Evolutionary conservation across 371 early-diverging fungal genomes (phyloP), one percentile per base, ranked within the genome.

Genomic region (Rhizopus sp.): DNA sequence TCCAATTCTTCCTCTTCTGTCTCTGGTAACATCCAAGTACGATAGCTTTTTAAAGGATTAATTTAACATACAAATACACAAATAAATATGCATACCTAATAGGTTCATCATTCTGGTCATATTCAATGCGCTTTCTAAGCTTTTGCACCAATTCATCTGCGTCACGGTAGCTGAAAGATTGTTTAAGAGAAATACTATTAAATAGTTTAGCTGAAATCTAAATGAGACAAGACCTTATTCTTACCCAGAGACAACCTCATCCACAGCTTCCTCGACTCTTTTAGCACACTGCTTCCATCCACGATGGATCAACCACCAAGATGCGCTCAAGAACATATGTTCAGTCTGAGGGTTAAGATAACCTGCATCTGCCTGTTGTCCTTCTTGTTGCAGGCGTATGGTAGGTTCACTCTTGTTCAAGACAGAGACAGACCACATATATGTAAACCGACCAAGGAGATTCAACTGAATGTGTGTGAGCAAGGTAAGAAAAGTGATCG

Each of bases 241-340:
- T 64, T 77, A 91, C 93, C 78, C 63, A 50, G 84, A 83, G 50
- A 93, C 53, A 9, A 82, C 69, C 33, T 84, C 76, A 50, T 89
- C 79, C 4, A 93, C 89, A 0, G 88, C 91, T 5, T 65, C 68
- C 15, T 77, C 68, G 7, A 97, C 88, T 39, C 80, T 69, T 35
- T 72, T 79, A 51, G 87, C 84, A 59, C 85, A 83, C n/a, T 63
- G 52, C 56, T 82, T 87, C 93, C 95, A 94, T 0, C 96, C 96
- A 57, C 85, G 83, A 70, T 97, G 91, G 63, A 97, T 68, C 35
- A 97, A 68, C 88, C 91, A 96, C 93, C 94, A 96, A 66, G 86
- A 89, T 60, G 90, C 87, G 51, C 92, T 91, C 62, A 97, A 63
- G 66, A 87, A 97, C 79, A 87, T 83, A 50, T 89, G 81, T 66